Conservation (phyloP, 176 grass and related monocot species). For the Carex pumila region DNA sequence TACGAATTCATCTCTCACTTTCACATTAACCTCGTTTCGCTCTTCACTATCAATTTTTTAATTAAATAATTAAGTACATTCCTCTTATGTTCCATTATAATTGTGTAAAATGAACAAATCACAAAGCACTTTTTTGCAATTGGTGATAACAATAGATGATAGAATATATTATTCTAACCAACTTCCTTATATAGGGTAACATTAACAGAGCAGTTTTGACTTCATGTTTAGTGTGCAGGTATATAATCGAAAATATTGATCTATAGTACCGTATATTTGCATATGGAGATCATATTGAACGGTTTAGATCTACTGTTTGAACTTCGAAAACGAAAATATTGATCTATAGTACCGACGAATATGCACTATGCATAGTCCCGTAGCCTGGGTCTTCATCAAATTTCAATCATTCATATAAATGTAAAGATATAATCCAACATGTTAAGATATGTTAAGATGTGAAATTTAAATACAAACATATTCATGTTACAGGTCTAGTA, state of each 20-base stretch:
- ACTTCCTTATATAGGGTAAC: background rate
- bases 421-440: background rate
- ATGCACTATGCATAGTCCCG: too few species aligned
- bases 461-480: too few species aligned
- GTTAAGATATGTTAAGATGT: too few species aligned
- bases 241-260: too few species aligned
- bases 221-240: too few species aligned
- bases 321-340: too few species aligned
- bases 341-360: too few species aligned
- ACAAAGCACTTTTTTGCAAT: background rate
- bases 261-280: too few species aligned
- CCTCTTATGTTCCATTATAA: background rate
- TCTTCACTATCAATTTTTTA: background rate
- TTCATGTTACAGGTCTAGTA: constrained; percentile 38
- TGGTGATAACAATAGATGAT: background rate
- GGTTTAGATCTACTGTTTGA: too few species aligned
- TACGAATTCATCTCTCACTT: too few species aligned
- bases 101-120: background rate
- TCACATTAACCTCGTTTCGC: background rate
- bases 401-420: background rate
- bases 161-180: background rate
- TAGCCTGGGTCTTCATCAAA: background rate
- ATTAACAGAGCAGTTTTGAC: too few species aligned
- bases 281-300: too few species aligned
- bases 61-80: background rate